Percentiles rank a stretch among this genome's conserved stretches.
Evolutionary conservation across 78 protist genomes (phyloP).

Genomic region (Dictyostelium capitatum): DNA sequence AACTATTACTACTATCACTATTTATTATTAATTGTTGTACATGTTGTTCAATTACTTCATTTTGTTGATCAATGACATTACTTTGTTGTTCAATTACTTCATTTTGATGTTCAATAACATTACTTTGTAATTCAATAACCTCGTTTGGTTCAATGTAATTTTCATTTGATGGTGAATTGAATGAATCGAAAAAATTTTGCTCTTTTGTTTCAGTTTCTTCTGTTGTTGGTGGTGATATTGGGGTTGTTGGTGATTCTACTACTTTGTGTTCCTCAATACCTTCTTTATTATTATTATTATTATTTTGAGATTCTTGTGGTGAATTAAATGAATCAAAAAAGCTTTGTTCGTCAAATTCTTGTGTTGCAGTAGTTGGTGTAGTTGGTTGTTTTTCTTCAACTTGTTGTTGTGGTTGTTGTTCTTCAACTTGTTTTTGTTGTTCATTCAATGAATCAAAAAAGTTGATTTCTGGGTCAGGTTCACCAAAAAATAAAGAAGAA

Average conservation of each 20-base stretch:
- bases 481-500: constrained; percentile 1
- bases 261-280: too few species aligned
- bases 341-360: neutral
- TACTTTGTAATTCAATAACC: constrained; percentile 1
- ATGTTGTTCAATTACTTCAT: constrained; percentile 17
- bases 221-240: neutral
- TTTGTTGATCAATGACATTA: neutral
- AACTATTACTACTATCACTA: constrained; percentile 7
- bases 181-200: neutral
- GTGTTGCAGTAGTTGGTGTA: neutral
- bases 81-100: constrained; percentile 5
- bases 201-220: neutral
- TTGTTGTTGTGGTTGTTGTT: neutral
- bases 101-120: constrained; percentile 9
- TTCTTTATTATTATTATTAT: too few species aligned
- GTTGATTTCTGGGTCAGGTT: constrained; percentile 5
- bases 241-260: neutral
- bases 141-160: constrained; percentile 3
- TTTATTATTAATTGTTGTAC: neutral
- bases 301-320: neutral
- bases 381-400: neutral
- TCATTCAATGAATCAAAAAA: constrained; percentile 40
- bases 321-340: constrained; percentile 35
- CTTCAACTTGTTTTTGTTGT: neutral
- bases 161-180: neutral